Evolutionary conservation across 2,329 filamentous ascomycete species (phyloP).

Genomic region (Aspergillus sp.): DNA sequence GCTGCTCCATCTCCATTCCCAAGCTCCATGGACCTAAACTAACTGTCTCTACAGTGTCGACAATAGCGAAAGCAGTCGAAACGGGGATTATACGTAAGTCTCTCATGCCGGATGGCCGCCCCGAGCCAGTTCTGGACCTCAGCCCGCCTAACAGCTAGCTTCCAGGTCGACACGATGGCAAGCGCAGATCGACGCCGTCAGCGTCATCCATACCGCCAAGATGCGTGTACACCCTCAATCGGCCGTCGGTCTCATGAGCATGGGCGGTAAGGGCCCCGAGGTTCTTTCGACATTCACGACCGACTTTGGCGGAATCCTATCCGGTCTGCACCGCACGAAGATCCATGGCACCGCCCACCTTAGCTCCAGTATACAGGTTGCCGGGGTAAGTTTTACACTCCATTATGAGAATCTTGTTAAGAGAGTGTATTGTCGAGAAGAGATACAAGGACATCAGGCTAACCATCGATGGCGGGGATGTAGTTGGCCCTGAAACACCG

Average conservation of each 20-base stretch:
- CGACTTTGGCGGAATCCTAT: constrained; percentile 92
- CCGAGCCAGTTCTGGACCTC: constrained; percentile 10
- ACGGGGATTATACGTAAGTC: constrained; percentile 77
- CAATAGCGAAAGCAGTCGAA: constrained; percentile 98
- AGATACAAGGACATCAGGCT: background rate
- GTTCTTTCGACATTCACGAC: constrained; percentile 95
- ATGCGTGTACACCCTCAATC: constrained; percentile 95
- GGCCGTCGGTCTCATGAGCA: constrained; percentile 96
- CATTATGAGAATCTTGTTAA: no score
- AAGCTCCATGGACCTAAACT: constrained; percentile 17
- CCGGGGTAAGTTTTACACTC: constrained; percentile 64
- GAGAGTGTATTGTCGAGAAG: background rate
- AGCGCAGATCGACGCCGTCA: constrained; percentile 92
- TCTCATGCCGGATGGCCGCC: background rate
- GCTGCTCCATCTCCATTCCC: constrained; percentile 3
- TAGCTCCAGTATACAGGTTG: constrained; percentile 91
- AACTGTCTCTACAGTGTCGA: constrained; percentile 64
- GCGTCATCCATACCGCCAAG: constrained; percentile 92
- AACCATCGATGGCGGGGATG: constrained; percentile 2
- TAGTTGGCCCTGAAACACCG: constrained; percentile 96
- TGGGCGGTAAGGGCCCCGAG: constrained; percentile 96
- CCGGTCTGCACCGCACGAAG: constrained; percentile 89
- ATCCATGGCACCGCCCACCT: constrained; percentile 87
- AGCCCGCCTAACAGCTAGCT: constrained; percentile 16
- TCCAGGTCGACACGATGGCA: constrained; percentile 89